Evolutionary conservation across 116 monocot species (phyloP).

Genomic region (Trichopus zeylanicus): DNA sequence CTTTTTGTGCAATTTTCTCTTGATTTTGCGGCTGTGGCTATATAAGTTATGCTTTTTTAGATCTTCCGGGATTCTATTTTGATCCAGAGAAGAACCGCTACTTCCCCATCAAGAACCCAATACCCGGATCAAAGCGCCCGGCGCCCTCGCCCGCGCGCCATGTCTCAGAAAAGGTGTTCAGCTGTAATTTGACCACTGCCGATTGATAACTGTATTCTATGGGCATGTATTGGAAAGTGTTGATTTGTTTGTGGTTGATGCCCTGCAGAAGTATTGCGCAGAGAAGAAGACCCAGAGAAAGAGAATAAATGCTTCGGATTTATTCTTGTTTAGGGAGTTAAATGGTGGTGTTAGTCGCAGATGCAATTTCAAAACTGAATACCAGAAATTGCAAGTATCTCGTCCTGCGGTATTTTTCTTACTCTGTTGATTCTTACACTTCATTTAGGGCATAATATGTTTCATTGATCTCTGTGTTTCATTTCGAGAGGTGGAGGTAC

Average conservation of each 20-base stretch:
- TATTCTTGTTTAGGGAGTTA: conserved; percentile 62
- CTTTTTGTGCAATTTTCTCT: no score
- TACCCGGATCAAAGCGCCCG: conserved; percentile 46
- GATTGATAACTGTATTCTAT: no score
- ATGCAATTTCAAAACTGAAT: conserved; percentile 39
- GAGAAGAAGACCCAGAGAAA: conserved; percentile 13
- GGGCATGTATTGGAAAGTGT: no score
- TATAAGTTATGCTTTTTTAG: conserved; percentile 30
- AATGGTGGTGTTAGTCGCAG: conserved; percentile 36
- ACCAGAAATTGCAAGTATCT: conserved; percentile 55
- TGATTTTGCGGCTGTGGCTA: no score
- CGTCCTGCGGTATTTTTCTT: conserved; percentile 40
- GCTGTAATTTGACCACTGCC: no score
- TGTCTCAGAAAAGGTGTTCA: background rate
- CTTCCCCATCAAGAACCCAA: conserved; percentile 67
- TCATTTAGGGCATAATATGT: no score
- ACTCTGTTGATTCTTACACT: background rate
- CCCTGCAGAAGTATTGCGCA: conserved; percentile 26
- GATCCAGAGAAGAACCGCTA: conserved; percentile 82
- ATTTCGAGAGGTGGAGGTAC: no score
- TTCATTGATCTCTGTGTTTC: no score
- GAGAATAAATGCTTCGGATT: conserved; percentile 19
- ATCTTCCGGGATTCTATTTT: conserved; percentile 77
- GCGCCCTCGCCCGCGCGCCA: background rate
- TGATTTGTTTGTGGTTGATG: conserved; percentile 6